Evolutionary conservation across 2,329 filamentous ascomycete genomes (phyloP).

Genomic region (Aspergillus hortae): DNA sequence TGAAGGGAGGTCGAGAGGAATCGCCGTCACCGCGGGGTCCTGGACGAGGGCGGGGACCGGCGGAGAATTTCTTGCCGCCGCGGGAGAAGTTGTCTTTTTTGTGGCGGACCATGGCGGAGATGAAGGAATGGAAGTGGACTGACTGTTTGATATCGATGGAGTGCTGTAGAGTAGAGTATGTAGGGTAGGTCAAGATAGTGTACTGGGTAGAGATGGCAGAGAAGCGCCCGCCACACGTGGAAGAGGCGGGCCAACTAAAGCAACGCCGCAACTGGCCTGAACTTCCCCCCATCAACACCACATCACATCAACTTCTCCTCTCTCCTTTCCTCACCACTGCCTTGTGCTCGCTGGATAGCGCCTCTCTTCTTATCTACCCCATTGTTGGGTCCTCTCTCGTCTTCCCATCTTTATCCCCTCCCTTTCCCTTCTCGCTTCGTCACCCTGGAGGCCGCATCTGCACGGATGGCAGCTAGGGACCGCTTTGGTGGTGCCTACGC

Average conservation of each 20-base stretch:
- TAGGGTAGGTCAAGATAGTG: background rate
- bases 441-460: conserved; percentile 88
- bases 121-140: background rate
- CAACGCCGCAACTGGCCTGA: conserved; percentile 16
- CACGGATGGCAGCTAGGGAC: conserved; percentile 91
- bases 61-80: conserved; percentile 69
- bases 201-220: background rate
- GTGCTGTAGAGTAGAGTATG: background rate
- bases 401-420: conserved; percentile 3
- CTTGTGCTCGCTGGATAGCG: background rate
- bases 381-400: background rate
- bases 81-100: conserved; percentile 80
- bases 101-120: conserved; percentile 74
- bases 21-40: conserved; percentile 44
- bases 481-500: conserved; percentile 82
- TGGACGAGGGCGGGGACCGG: conserved; percentile 52
- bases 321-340: background rate
- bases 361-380: background rate
- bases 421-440: conserved; percentile 17
- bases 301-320: background rate
- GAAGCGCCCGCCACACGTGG: conserved; percentile 26
- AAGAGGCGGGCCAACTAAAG: conserved; percentile 8
- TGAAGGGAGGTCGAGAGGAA: conserved; percentile 57
- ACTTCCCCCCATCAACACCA: conserved; percentile 6
- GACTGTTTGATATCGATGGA: background rate